These are phyloP conservation scores for Suillus placidus DNA, from an alignment of 768 basidiomycete genomes.

Conservation along the genomic window DNA sequence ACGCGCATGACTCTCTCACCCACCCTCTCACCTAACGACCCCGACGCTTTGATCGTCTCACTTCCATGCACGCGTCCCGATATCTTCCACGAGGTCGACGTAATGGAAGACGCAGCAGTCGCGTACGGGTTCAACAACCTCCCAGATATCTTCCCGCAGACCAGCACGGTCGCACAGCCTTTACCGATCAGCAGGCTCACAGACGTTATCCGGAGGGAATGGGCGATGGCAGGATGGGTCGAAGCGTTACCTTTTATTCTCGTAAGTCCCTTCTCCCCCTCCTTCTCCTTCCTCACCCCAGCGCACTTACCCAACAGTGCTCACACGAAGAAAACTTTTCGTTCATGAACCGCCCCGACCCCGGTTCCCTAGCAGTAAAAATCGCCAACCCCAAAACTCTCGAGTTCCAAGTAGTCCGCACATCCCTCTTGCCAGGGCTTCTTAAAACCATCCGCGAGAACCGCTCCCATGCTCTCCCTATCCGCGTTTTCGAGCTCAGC, in stretches of 20 bases:
- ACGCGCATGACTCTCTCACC: conserved; percentile 80
- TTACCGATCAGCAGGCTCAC: conserved; percentile 86
- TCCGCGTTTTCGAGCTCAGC: conserved; percentile 91
- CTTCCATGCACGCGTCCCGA: conserved; percentile 97
- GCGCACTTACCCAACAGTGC: conserved; percentile 57
- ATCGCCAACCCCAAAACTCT: conserved; percentile 97
- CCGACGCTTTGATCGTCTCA: conserved; percentile 74
- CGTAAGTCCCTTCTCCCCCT: conserved; percentile 47
- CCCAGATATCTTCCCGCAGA: conserved; percentile 87
- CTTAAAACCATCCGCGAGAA: conserved; percentile 98
- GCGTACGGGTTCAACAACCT: conserved; percentile 99
- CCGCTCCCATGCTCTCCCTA: conserved; percentile 87
- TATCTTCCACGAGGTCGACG: conserved; percentile 96
- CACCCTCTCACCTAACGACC: conserved; percentile 50
- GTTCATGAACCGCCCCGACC: conserved; percentile 86
- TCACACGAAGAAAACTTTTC: conserved; percentile 99
- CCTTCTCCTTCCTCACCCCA: not conserved
- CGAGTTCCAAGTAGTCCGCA: conserved; percentile 98
- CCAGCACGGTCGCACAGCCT: conserved; percentile 94
- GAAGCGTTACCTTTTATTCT: conserved; percentile 94
- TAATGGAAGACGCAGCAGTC: conserved; percentile 98
- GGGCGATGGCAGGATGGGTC: conserved; percentile 94
- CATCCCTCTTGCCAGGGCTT: conserved; percentile 92
- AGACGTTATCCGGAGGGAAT: conserved; percentile 87
- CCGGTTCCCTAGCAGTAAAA: conserved; percentile 78